Evolutionary conservation across 2,329 filamentous ascomycete species (phyloP).

Genomic region (Penicillium sp.): DNA sequence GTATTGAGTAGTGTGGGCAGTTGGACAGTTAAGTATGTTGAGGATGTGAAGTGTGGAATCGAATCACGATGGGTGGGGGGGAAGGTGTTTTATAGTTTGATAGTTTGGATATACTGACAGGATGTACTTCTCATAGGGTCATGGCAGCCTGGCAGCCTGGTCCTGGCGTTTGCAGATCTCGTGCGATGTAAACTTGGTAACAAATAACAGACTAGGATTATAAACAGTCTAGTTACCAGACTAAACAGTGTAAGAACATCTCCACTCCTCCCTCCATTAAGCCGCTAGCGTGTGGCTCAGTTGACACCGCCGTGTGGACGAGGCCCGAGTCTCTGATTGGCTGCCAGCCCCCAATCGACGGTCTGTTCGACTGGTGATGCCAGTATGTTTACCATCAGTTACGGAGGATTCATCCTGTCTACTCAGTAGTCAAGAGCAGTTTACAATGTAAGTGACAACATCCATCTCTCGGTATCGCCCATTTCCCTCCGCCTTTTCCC

Average conservation of each 20-base stretch:
- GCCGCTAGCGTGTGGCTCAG: slow-evolving; percentile 25
- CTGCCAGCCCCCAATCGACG: slow-evolving; percentile 3
- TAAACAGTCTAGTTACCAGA: too few relatives aligned
- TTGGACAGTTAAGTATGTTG: neutral
- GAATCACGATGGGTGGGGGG: slow-evolving; percentile 1
- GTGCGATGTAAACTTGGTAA: neutral
- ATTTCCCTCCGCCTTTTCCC: neutral
- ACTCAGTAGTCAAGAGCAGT: neutral
- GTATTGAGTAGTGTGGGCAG: neutral
- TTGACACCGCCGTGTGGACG: slow-evolving; percentile 24
- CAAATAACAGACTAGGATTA: neutral
- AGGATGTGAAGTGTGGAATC: neutral
- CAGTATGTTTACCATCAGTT: neutral
- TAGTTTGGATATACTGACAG: neutral
- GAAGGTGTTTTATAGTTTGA: slow-evolving; percentile 18
- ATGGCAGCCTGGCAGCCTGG: slow-evolving; percentile 25
- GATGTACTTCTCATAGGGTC: slow-evolving; percentile 12
- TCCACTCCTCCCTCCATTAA: neutral
- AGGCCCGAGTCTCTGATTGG: slow-evolving; percentile 22
- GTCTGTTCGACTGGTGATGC: neutral
- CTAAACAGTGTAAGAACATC: neutral
- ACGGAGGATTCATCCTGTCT: neutral
- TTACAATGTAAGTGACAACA: neutral
- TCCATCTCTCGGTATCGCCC: neutral
- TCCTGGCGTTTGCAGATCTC: slow-evolving; percentile 9